Conservation (phyloP, 2,329 filamentous ascomycete genomes). For the Paecilomyces sp. region DNA sequence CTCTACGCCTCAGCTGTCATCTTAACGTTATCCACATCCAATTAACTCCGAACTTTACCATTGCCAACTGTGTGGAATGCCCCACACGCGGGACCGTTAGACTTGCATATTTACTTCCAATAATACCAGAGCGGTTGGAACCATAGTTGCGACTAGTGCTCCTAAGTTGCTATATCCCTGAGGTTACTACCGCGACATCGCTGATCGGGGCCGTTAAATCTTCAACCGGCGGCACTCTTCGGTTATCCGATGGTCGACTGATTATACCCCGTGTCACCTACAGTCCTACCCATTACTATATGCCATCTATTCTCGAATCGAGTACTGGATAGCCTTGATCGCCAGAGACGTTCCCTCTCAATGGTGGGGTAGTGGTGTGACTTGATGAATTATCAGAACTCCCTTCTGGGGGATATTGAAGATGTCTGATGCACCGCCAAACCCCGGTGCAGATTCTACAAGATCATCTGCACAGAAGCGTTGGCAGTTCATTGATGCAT, state of each 20-base stretch:
- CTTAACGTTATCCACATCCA: too few relatives aligned
- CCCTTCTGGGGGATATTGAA: neutral
- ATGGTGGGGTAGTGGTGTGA: neutral
- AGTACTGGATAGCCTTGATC: neutral
- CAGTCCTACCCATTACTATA: neutral
- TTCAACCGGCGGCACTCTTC: neutral
- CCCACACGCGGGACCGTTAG: neutral
- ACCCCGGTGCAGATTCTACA: neutral
- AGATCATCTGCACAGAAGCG: constrained; percentile 9
- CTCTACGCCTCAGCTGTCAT: neutral
- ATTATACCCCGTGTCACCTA: neutral
- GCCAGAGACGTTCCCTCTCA: neutral
- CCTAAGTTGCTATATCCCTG: too few relatives aligned
- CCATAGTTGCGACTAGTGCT: neutral
- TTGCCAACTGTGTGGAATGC: neutral
- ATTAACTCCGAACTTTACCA: too few relatives aligned
- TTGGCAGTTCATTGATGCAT: constrained; percentile 37
- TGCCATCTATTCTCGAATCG: neutral
- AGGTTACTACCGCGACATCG: neutral
- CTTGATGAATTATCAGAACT: neutral
- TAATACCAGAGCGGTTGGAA: neutral
- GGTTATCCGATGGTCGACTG: neutral
- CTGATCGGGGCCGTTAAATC: neutral
- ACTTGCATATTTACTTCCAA: neutral
- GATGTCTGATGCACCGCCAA: neutral